phyloP scores from a whole-genome alignment of 1,284 basidiomycete species.

The Puccinia sorghi region DNA sequence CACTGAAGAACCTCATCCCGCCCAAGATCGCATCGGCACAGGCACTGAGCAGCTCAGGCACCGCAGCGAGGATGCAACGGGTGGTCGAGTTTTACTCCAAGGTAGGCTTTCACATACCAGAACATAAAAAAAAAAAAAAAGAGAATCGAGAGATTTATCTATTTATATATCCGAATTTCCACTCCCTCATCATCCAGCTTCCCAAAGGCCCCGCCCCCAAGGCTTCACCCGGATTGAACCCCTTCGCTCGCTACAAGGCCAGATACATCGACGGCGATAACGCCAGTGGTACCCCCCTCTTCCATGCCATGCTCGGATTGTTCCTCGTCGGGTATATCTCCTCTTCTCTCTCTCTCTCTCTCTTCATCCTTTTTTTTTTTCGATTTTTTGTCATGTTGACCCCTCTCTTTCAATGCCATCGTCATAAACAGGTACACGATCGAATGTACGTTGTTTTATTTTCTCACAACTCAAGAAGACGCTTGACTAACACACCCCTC shows the following conservation, averaged over 20 bases:
- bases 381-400: too few species aligned
- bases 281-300: slow-evolving; percentile 56
- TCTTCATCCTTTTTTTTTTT: background rate
- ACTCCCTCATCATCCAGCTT: slow-evolving; percentile 52
- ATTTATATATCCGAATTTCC: too few species aligned
- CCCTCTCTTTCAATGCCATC: too few species aligned
- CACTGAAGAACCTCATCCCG: slow-evolving; percentile 54
- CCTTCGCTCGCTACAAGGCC: slow-evolving; percentile 55
- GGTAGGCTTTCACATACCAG: too few species aligned
- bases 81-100: slow-evolving; percentile 58
- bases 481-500: background rate
- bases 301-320: slow-evolving; percentile 53
- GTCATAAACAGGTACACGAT: slow-evolving; percentile 45
- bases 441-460: slow-evolving; percentile 37
- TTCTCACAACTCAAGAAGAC: too few species aligned
- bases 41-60: slow-evolving; percentile 54
- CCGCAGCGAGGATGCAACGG: slow-evolving; percentile 55
- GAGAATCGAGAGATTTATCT: too few species aligned
- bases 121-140: too few species aligned
- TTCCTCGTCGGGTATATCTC: slow-evolving; percentile 58
- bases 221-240: slow-evolving; percentile 53
- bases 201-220: slow-evolving; percentile 55
- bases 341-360: slow-evolving; percentile 51
- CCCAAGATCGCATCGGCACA: slow-evolving; percentile 57
- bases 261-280: slow-evolving; percentile 56